These are phyloP conservation scores for Cercospora canescens DNA, from an alignment of 2,329 filamentous ascomycete genomes.

Conservation along the genomic window DNA sequence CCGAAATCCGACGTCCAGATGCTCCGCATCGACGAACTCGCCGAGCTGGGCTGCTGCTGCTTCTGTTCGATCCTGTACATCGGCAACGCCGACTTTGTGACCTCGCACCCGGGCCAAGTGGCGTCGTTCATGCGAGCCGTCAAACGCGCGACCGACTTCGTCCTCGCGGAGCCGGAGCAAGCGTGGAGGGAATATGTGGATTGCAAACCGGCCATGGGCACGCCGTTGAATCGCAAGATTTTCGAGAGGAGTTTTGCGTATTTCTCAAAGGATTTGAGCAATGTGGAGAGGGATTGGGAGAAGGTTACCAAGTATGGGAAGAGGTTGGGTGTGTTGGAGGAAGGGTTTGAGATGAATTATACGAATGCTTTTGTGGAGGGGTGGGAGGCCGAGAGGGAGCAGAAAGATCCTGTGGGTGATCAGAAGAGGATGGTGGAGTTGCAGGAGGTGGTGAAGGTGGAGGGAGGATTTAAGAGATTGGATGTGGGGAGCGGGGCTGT, in stretches of 20 bases:
- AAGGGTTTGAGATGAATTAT: slow-evolving; percentile 68
- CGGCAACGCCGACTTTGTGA: slow-evolving; percentile 70
- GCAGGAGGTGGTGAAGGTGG: slow-evolving; percentile 64
- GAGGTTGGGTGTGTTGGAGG: slow-evolving; percentile 66
- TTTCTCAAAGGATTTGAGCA: slow-evolving; percentile 73
- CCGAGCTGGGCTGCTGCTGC: slow-evolving; percentile 78
- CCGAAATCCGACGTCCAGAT: slow-evolving; percentile 71
- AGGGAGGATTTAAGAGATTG: slow-evolving; percentile 65
- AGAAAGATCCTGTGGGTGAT: slow-evolving; percentile 66
- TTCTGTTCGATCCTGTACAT: slow-evolving; percentile 83
- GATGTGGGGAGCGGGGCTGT: slow-evolving; percentile 23
- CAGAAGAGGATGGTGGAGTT: slow-evolving; percentile 73
- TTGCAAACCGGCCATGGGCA: slow-evolving; percentile 70
- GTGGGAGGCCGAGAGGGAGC: slow-evolving; percentile 66
- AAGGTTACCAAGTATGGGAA: slow-evolving; percentile 79
- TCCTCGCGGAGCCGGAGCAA: slow-evolving; percentile 61
- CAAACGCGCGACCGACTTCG: slow-evolving; percentile 72
- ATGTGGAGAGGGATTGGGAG: slow-evolving; percentile 71
- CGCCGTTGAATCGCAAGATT: slow-evolving; percentile 71
- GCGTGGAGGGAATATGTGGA: slow-evolving; percentile 70
- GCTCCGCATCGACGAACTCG: slow-evolving; percentile 78
- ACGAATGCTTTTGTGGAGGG: slow-evolving; percentile 64
- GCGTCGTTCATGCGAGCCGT: slow-evolving; percentile 69
- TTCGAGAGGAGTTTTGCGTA: slow-evolving; percentile 78
- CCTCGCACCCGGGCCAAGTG: slow-evolving; percentile 66